A percentile compares a stretch with the other conserved stretches of the same genome.
phyloP scores from a whole-genome alignment of 139 green algal genomes.

The Micromonas pusilla region DNA sequence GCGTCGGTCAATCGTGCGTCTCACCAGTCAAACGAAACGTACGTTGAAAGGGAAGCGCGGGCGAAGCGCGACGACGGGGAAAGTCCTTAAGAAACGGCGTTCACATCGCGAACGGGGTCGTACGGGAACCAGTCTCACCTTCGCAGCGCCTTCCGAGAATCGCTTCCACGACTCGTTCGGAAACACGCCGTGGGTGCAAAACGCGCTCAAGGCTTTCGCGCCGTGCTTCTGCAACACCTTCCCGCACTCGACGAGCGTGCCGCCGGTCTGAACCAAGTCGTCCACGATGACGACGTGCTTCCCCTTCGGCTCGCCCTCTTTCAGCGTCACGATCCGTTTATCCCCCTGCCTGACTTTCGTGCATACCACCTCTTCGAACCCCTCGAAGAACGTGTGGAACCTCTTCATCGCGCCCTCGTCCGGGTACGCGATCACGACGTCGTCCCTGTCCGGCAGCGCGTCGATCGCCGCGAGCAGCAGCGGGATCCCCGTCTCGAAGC shows the following conservation, averaged over 20 bases:
- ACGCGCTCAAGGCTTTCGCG: conserved; percentile 78
- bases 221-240: conserved; percentile 63
- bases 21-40: too few relatives aligned
- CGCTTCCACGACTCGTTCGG: conserved; percentile 76
- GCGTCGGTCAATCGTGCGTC: conserved; percentile 18
- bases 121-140: background rate
- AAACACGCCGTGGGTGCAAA: conserved; percentile 96
- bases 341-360: conserved; percentile 93
- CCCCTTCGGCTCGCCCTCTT: conserved; percentile 74
- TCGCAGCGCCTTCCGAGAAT: conserved; percentile 47
- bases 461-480: conserved; percentile 69
- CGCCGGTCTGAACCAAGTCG: conserved; percentile 92
- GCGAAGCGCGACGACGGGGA: too few relatives aligned
- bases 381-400: conserved; percentile 71
- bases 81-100: too few relatives aligned
- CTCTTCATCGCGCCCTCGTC: conserved; percentile 98
- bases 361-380: conserved; percentile 81
- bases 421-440: conserved; percentile 87
- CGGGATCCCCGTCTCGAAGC: conserved; percentile 92
- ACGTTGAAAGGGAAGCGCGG: too few relatives aligned
- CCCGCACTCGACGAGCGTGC: conserved; percentile 93
- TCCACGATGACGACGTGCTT: conserved; percentile 97
- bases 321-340: conserved; percentile 92
- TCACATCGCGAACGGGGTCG: too few relatives aligned
- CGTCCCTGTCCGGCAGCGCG: conserved; percentile 64